Percentiles rank a stretch among this genome's conserved stretches.
Evolutionary conservation across 2,329 filamentous ascomycete species (phyloP).

Genomic region (Fusarium goolgardi): DNA sequence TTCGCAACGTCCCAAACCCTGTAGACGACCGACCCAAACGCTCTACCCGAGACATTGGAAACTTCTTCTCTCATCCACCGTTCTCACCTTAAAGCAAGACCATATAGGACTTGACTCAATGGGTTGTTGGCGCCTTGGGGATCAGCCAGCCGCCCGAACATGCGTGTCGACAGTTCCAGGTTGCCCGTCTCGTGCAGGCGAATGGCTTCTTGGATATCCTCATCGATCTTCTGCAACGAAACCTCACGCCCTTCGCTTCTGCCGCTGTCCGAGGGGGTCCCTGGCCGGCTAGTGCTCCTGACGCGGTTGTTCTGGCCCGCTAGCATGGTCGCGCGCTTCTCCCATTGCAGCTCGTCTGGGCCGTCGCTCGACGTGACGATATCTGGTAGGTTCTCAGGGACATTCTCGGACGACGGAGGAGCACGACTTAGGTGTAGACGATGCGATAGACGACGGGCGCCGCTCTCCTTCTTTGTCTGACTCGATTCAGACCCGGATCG

Average conservation of each 20-base stretch:
- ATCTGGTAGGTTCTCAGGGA: slow-evolving; percentile 83
- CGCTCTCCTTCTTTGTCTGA: slow-evolving; percentile 51
- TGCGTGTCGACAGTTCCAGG: slow-evolving; percentile 79
- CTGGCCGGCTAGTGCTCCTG: slow-evolving; percentile 54
- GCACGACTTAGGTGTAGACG: slow-evolving; percentile 74
- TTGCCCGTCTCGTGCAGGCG: slow-evolving; percentile 88
- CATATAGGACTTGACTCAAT: slow-evolving; percentile 94
- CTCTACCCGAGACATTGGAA: slow-evolving; percentile 29
- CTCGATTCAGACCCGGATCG: slow-evolving; percentile 61
- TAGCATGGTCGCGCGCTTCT: slow-evolving; percentile 90
- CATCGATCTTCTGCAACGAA: slow-evolving; percentile 66
- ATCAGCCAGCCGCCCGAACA: slow-evolving; percentile 88
- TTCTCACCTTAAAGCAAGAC: slow-evolving; percentile 81
- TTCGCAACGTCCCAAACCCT: slow-evolving; percentile 22
- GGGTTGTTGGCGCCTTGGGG: slow-evolving; percentile 89
- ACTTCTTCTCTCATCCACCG: background rate
- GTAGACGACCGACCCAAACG: background rate
- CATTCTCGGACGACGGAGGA: slow-evolving; percentile 73
- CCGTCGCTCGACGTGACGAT: slow-evolving; percentile 65
- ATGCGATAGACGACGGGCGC: slow-evolving; percentile 69
- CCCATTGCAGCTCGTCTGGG: slow-evolving; percentile 81
- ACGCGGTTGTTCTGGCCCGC: slow-evolving; percentile 71
- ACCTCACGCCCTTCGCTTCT: slow-evolving; percentile 47
- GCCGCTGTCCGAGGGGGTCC: slow-evolving; percentile 50
- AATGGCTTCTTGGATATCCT: slow-evolving; percentile 95